Conservation (phyloP, 805 yeast species). For the Monosporozyma aerobia region DNA sequence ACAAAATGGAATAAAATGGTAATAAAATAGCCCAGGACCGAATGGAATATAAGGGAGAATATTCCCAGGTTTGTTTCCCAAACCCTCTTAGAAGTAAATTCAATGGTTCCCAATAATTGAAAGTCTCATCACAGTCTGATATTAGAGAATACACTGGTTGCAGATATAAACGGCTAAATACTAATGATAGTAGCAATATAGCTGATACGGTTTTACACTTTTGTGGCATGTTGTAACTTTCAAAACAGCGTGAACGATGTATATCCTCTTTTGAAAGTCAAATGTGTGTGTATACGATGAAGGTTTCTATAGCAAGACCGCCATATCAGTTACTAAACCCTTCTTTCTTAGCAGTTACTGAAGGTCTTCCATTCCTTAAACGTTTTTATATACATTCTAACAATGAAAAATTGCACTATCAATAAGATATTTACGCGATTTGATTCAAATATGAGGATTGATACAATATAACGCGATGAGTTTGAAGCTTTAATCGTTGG, state of each 20-base stretch:
- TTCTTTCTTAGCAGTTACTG: neutral
- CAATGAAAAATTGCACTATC: neutral
- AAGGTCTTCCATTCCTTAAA: neutral
- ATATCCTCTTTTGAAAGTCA: neutral
- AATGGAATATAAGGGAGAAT: conserved; percentile 81
- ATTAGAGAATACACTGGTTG: conserved; percentile 49
- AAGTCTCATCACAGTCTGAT: conserved; percentile 87
- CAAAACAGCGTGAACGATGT: neutral
- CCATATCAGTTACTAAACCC: neutral
- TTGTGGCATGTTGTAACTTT: neutral
- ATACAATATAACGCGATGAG: neutral
- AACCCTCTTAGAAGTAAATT: conserved; percentile 68
- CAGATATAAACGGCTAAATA: conserved; percentile 28
- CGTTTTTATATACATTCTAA: neutral
- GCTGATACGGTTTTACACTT: neutral
- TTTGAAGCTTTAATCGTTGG: neutral
- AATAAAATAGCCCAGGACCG: conserved; percentile 74
- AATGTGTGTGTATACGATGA: neutral
- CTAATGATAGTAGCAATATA: conserved; percentile 14
- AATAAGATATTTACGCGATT: neutral
- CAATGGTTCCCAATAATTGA: conserved; percentile 91
- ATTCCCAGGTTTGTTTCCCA: conserved; percentile 96
- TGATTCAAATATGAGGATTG: neutral
- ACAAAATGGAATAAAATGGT: conserved; percentile 30
- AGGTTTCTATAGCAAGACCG: neutral